Evolutionary conservation across 768 basidiomycete species (phyloP), one percentile per base, ranked within the genome.

Genomic region (Tulasnella sp.): DNA sequence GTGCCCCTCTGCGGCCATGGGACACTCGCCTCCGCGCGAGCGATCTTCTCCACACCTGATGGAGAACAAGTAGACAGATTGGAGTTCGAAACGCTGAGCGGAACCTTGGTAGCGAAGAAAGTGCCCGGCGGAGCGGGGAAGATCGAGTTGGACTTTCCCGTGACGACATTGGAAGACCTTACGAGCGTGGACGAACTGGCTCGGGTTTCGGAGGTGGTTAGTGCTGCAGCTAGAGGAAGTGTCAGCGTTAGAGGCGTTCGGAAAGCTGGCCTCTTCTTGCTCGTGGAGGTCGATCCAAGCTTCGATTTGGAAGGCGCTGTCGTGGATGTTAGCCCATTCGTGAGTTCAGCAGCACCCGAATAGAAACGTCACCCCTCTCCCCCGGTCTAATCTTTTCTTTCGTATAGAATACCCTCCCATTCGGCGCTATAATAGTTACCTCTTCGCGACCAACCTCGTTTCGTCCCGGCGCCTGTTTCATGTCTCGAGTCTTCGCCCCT

Each of bases 1-100:
- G 79, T 83, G 7, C 75, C 81, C 2, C 82, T 86, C 5, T 86
- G 86, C 77, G 86, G 86, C 22, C 86, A 86, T 78, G n/a, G n/a
- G n/a, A n/a, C n/a, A n/a, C n/a, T n/a, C n/a, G n/a, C n/a, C n/a
- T n/a, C n/a, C n/a, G n/a, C n/a, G n/a, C n/a, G n/a, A n/a, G 86
- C 84, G 7, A 86, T 86, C 9, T 83, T 87, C 73, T 85, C 84
- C 1, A 81, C 84, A 0, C 83, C 85, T 0, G 74, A 83, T 6
- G 44, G 44, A 6, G 7, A 77, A 14, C 4, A 58, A 3, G 80
- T 83, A 0, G 76, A 46, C 22, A 20, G 50, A 6, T 77, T 85
- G 40, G n/a, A 72, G 24, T 85, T 84, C 81, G 44, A 81, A 6
- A 82, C 84, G 24, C 41, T 58, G 1, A 83, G 83, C 0, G 84